These are phyloP conservation scores for Haplosporangium sp. DNA, from an alignment of 371 early-diverging fungal species.

Conservation along the genomic window DNA sequence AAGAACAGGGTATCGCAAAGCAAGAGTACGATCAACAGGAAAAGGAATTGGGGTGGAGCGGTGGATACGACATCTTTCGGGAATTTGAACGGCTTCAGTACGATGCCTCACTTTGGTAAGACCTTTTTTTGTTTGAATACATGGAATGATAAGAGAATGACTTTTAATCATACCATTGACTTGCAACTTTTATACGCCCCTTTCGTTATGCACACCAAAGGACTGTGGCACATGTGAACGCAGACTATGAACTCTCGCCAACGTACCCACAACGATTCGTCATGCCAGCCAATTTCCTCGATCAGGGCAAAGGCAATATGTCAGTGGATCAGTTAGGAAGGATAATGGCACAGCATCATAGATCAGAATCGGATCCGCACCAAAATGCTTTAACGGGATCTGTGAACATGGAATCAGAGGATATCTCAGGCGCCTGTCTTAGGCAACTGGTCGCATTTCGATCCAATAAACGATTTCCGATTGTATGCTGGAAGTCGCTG, in stretches of 20 bases:
- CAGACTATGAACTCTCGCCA: slow-evolving; percentile 36
- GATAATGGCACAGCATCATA: not conserved
- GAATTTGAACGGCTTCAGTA: slow-evolving; percentile 35
- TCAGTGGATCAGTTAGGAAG: not conserved
- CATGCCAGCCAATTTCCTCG: slow-evolving; percentile 33
- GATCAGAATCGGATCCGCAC: too few species aligned
- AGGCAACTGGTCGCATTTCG: slow-evolving; percentile 37
- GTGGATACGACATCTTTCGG: slow-evolving; percentile 21
- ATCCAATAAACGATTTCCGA: slow-evolving; percentile 39
- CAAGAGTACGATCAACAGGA: not conserved
- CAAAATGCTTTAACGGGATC: too few species aligned
- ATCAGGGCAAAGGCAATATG: not conserved
- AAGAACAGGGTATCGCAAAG: not conserved
- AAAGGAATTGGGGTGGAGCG: slow-evolving; percentile 30
- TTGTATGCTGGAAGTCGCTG: slow-evolving; percentile 44
- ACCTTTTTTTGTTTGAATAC: not conserved
- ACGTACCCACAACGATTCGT: slow-evolving; percentile 42
- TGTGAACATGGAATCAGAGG: too few species aligned
- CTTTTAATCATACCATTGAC: not conserved
- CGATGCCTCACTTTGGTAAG: slow-evolving; percentile 26
- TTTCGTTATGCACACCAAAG: not conserved
- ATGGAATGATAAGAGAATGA: too few species aligned
- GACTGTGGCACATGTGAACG: slow-evolving; percentile 33
- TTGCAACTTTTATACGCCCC: not conserved
- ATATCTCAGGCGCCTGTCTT: slow-evolving; percentile 13